A percentile compares a stretch with the other conserved stretches of the same genome.
Evolutionary conservation across 169 alveolate genomes (phyloP).

Genomic region (Pseudocohnilembus persalinus): DNA sequence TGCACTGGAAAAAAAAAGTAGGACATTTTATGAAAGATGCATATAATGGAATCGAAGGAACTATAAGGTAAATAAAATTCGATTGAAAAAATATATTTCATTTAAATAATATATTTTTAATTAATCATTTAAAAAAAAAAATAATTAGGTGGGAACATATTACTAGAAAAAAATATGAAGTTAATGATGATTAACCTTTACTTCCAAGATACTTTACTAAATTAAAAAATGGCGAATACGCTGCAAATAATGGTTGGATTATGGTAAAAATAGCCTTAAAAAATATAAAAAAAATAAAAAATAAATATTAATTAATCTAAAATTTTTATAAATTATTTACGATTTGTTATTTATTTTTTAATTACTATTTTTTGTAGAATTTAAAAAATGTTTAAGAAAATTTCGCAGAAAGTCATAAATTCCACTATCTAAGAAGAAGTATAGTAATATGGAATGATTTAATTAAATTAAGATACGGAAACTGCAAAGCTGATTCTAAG

Average conservation of each 20-base stretch:
- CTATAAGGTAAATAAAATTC: background rate
- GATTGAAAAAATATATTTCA: constrained; percentile 8
- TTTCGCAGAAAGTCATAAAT: constrained; percentile 87
- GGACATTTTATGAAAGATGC: constrained; percentile 25
- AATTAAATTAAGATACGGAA: constrained; percentile 91
- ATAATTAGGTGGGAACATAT: constrained; percentile 52
- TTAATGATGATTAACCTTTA: constrained; percentile 60
- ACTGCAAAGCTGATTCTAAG: constrained; percentile 83
- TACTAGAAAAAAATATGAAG: constrained; percentile 56
- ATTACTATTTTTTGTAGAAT: constrained; percentile 85
- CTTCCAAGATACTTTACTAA: constrained; percentile 78
- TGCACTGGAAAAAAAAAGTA: constrained; percentile 9
- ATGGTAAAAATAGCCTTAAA: constrained; percentile 57
- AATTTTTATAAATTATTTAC: constrained; percentile 26
- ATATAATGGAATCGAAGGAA: constrained; percentile 25
- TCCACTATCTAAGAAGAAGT: constrained; percentile 90
- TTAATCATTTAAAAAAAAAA: constrained; percentile 32
- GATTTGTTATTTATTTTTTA: constrained; percentile 9
- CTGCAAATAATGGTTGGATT: constrained; percentile 43
- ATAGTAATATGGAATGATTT: constrained; percentile 93
- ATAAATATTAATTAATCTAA: constrained; percentile 35
- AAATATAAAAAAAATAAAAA: constrained; percentile 47
- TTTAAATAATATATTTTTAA: constrained; percentile 22
- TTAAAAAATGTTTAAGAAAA: constrained; percentile 83
- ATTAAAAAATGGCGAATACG: constrained; percentile 44